Evolutionary conservation across 345 rosid genomes (phyloP).

Genomic region (Populus ilicifolia): DNA sequence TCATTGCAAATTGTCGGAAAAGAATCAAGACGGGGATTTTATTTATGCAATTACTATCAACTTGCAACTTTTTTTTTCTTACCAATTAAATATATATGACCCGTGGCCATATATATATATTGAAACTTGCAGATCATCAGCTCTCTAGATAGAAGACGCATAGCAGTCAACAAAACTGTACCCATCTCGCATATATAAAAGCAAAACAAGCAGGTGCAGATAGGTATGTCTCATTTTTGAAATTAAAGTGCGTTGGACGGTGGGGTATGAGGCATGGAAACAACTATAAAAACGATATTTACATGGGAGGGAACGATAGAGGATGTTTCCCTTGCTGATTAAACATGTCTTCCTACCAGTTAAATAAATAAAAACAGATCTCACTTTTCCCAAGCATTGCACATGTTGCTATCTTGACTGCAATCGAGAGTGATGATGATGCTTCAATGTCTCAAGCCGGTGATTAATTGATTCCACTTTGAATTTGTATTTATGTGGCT

Average conservation of each 20-base stretch:
- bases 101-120: neutral
- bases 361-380: neutral
- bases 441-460: neutral
- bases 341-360: neutral
- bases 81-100: neutral
- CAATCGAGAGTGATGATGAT: neutral
- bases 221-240: neutral
- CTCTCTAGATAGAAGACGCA: neutral
- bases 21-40: neutral
- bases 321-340: neutral
- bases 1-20: neutral
- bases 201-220: neutral
- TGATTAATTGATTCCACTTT: neutral
- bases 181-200: neutral
- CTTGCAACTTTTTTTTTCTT: neutral
- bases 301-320: neutral
- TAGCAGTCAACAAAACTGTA: neutral
- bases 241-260: neutral
- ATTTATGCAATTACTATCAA: neutral
- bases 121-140: constrained; percentile 3
- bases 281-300: neutral
- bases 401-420: constrained; percentile 7
- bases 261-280: neutral
- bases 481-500: neutral
- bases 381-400: neutral